These are phyloP conservation scores for Aphanomyces astaci DNA, from an alignment of 352 stramenopile species.

Conservation along the genomic window DNA sequence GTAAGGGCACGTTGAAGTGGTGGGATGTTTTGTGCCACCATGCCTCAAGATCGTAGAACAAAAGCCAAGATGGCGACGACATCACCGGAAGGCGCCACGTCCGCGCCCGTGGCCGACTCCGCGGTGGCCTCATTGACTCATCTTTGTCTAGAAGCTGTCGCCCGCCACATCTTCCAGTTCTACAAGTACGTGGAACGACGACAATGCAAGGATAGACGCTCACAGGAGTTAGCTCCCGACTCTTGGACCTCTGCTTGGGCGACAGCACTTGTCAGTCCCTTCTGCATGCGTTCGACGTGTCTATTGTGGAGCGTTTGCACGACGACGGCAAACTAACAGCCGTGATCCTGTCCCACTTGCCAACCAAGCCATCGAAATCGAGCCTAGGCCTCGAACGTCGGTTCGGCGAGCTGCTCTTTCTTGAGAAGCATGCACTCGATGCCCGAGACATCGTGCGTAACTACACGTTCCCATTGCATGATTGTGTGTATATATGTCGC, in stretches of 20 bases:
- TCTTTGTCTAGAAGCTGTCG: slow-evolving; percentile 1
- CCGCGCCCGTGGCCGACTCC: background rate
- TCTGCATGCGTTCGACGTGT: slow-evolving; percentile 18
- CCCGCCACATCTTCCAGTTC: slow-evolving; percentile 10
- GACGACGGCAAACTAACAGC: background rate
- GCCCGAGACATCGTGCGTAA: background rate
- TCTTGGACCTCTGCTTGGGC: slow-evolving; percentile 5
- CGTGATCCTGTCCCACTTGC: background rate
- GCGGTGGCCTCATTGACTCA: background rate
- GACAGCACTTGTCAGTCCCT: background rate
- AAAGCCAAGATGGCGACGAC: background rate
- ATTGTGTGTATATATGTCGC: too few species aligned
- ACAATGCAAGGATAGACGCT: background rate
- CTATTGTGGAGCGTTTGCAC: background rate
- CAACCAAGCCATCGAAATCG: background rate
- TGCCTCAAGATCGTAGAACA: too few species aligned
- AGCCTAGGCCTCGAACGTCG: background rate
- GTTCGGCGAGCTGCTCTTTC: slow-evolving; percentile 14
- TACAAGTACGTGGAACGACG: slow-evolving; percentile 12
- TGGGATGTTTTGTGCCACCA: too few species aligned
- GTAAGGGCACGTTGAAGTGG: too few species aligned
- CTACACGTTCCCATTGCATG: too few species aligned
- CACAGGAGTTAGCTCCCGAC: background rate
- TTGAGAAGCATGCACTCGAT: background rate
- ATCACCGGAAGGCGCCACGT: background rate